These are phyloP conservation scores for Cystobasidium slooffiae DNA, from an alignment of 1,284 basidiomycete species.

Conservation along the genomic window DNA sequence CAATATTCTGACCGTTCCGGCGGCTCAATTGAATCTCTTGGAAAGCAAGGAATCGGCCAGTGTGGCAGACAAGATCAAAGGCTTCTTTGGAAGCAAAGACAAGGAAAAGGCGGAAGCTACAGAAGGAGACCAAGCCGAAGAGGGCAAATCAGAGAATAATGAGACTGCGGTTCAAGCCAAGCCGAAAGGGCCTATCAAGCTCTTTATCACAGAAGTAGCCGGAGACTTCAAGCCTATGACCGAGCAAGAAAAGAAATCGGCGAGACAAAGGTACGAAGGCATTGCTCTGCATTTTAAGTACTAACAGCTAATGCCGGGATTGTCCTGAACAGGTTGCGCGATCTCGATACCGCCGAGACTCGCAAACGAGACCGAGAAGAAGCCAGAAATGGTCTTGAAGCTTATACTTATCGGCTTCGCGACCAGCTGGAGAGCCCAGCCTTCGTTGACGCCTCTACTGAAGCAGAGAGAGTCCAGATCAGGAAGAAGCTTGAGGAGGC, in stretches of 20 bases:
- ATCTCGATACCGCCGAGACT: conserved; percentile 75
- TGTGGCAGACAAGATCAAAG: conserved; percentile 78
- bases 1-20: conserved; percentile 67
- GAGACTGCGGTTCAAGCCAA: conserved; percentile 59
- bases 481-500: conserved; percentile 69
- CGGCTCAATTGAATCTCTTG: conserved; percentile 73
- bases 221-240: conserved; percentile 66
- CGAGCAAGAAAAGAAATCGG: conserved; percentile 70
- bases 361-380: conserved; percentile 82
- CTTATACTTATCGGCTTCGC: conserved; percentile 85
- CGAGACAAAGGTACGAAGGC: conserved; percentile 56
- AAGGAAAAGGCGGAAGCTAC: conserved; percentile 56
- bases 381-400: conserved; percentile 87
- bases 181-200: conserved; percentile 49
- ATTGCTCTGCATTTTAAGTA: neutral
- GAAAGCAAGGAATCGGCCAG: conserved; percentile 76
- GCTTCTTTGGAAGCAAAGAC: conserved; percentile 69
- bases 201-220: conserved; percentile 53
- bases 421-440: conserved; percentile 75
- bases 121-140: conserved; percentile 34
- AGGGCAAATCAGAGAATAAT: conserved; percentile 55
- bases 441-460: conserved; percentile 77
- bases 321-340: conserved; percentile 66
- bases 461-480: conserved; percentile 71
- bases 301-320: neutral